phyloP scores from a whole-genome alignment of 208 protist genomes.

The Acanthamoeba culbertsoni region DNA sequence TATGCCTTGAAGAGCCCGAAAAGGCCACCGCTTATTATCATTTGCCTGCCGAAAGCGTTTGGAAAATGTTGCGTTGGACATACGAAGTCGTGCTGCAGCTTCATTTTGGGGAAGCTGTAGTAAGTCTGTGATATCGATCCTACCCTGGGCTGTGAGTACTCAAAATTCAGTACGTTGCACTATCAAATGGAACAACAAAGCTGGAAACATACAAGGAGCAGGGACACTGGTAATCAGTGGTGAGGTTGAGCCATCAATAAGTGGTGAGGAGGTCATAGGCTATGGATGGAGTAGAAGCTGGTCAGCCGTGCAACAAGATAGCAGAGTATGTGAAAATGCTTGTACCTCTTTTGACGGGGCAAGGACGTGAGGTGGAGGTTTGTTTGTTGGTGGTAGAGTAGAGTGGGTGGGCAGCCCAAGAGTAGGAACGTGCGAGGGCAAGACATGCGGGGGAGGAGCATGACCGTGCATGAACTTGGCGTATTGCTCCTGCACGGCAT shows the following conservation, averaged over 20 bases:
- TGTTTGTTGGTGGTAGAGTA: too few relatives aligned
- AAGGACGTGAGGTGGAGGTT: too few relatives aligned
- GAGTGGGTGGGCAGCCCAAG: too few relatives aligned
- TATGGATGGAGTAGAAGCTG: background rate
- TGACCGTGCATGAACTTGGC: background rate
- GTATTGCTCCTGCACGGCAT: background rate
- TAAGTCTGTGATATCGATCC: background rate
- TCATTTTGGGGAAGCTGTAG: background rate
- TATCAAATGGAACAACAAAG: background rate
- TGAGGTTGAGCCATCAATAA: background rate
- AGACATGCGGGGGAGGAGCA: background rate
- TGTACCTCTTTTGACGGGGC: too few relatives aligned
- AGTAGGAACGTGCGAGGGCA: too few relatives aligned
- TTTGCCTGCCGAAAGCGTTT: constrained; percentile 5
- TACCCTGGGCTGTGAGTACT: too few relatives aligned
- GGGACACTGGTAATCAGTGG: background rate
- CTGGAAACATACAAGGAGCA: too few relatives aligned
- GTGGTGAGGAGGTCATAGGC: background rate
- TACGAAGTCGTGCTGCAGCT: background rate
- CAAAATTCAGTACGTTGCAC: too few relatives aligned
- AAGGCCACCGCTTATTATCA: constrained; percentile 23
- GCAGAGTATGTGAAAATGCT: too few relatives aligned
- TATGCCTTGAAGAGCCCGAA: background rate
- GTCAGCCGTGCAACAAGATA: too few relatives aligned
- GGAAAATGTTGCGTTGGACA: background rate